Evolutionary conservation across 768 basidiomycete species (phyloP).

Genomic region (Cystoderma amianthinum): DNA sequence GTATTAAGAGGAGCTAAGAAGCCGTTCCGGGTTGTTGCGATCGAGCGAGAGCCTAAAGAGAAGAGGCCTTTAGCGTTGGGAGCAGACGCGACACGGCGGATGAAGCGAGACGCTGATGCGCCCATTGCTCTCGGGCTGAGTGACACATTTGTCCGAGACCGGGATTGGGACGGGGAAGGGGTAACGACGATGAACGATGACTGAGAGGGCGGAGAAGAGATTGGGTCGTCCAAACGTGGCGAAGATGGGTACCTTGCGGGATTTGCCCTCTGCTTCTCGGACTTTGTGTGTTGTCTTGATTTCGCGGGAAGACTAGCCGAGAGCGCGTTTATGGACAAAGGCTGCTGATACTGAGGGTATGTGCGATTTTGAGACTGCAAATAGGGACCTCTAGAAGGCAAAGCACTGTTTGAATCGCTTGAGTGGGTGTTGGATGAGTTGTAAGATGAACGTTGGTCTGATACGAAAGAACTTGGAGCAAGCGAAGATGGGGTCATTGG

Average conservation of each 20-base stretch:
- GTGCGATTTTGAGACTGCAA: slow-evolving; percentile 17
- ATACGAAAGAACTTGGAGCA: slow-evolving; percentile 46
- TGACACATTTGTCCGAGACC: slow-evolving; percentile 43
- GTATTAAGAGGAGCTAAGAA: slow-evolving; percentile 67
- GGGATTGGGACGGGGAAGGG: slow-evolving; percentile 31
- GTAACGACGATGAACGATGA: slow-evolving; percentile 33
- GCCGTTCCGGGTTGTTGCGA: slow-evolving; percentile 67
- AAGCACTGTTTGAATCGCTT: slow-evolving; percentile 53
- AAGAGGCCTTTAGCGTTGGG: slow-evolving; percentile 95
- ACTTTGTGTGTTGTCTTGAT: slow-evolving; percentile 31
- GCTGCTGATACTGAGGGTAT: slow-evolving; percentile 23
- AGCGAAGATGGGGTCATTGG: slow-evolving; percentile 42
- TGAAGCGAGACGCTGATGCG: slow-evolving; percentile 78
- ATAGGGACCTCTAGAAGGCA: slow-evolving; percentile 17
- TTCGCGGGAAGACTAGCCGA: slow-evolving; percentile 23
- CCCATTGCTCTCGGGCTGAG: slow-evolving; percentile 65
- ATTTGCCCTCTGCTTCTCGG: slow-evolving; percentile 31
- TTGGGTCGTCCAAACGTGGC: slow-evolving; percentile 13
- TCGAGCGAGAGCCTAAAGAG: slow-evolving; percentile 47
- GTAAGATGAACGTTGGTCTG: slow-evolving; percentile 67
- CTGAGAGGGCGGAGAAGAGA: slow-evolving; percentile 38
- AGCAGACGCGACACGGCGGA: slow-evolving; percentile 92
- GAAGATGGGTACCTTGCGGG: slow-evolving; percentile 16
- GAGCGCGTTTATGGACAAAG: slow-evolving; percentile 32
- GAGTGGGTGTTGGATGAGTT: slow-evolving; percentile 76